Base-by-base conservation (phyloP, 768 basidiomycete genomes). In the Phaeotremella skinneri region DNA sequence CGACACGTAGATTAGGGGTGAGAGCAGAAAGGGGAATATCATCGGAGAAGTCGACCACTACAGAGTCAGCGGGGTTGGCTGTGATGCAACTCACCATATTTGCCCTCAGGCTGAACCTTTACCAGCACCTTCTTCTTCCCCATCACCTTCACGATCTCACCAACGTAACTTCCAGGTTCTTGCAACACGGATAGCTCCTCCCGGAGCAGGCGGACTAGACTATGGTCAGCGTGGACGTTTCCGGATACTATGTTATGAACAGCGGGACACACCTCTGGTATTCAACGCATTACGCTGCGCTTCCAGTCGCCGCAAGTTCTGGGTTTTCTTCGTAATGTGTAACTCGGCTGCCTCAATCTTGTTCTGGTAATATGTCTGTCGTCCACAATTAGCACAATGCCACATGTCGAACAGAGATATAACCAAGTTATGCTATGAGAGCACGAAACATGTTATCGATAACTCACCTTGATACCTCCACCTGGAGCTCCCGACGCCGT, bases 81-180 rank as follows among this genome's bases (percentile, higher is more conserved):
- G 29, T n/a, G 30, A 17, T 13, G 3, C 37, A 39, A 83, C 90
- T 71, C 64, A 97, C 93, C 94, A 80, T 97, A 97, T 85, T 97
- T 97, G 52, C 94, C 96, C 80, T 99, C 93, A 0, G 93, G 94
- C 76, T 97, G 93, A 4, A 98, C 91, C 77, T 99, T 97, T 62
- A 99, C 93, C 41, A 98, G 80, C 14, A 98, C 93, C 79, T 96
- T 97, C 78, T 86, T 98, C 87, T 97, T 97, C 55, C 93, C 91
- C 96, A 98, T 99, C 4, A 96, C 88, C 79, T 94, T 98, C 66
- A 97, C 87, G 13, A 98, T 86, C 79, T 98, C 96, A 5, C 96
- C 96, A 39, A 99, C 93, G 79, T 98, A 97, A 74, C 88, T 90
- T 26, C 92, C 94, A 0, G 96, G 92, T 72, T 98, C 94, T 64